Evolutionary conservation across 2,329 filamentous ascomycete species (phyloP), one percentile per base, ranked within the genome.

Genomic region (Fusarium oligoseptatum): DNA sequence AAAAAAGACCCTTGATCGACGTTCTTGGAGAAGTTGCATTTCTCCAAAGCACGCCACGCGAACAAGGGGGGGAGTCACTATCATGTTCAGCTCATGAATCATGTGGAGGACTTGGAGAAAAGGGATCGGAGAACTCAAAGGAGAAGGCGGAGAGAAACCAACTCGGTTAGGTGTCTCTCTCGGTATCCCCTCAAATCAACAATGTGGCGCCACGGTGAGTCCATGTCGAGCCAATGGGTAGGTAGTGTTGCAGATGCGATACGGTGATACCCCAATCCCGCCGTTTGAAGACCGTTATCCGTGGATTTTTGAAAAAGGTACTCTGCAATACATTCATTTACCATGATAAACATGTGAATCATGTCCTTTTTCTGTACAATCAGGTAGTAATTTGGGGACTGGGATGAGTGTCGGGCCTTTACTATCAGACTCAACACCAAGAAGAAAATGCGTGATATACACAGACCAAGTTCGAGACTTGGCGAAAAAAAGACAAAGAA

Each of bases 41-140:
- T 57, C 55, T 27, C 55, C 55, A 57, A 57, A 57, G 34, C 8
- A 17, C 20, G 22, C 36, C 56, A 39, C 56, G 56, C 20, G 27
- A 41, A 36, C 43, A 58, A 34, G 22, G 34, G 34, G 29, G n/a
- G 15, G 29, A 32, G 10, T 36, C 27, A 15, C 20, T 14, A 41
- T 39, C 22, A 58, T 41, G 56, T 8, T 36, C 34, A n/a, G 20
- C 56, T n/a, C 56, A 58, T 58, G 56, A 58, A 41, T 58, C 56
- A 29, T 41, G 9, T 27, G 15, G 56, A 58, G 34, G 56, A 22
- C 9, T 58, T 41, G 56, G 56, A 29, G 36, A 41, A 58, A 11
- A 36, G 34, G 6, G 56, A 29, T 55, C 56, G 22, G 36, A 58
- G 36, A 58, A 57, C 55, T 29, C 10, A 12, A 39, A 37, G 22